phyloP scores from a whole-genome alignment of 495 filamentous ascomycete species.

The Pyrenula aspistea region DNA sequence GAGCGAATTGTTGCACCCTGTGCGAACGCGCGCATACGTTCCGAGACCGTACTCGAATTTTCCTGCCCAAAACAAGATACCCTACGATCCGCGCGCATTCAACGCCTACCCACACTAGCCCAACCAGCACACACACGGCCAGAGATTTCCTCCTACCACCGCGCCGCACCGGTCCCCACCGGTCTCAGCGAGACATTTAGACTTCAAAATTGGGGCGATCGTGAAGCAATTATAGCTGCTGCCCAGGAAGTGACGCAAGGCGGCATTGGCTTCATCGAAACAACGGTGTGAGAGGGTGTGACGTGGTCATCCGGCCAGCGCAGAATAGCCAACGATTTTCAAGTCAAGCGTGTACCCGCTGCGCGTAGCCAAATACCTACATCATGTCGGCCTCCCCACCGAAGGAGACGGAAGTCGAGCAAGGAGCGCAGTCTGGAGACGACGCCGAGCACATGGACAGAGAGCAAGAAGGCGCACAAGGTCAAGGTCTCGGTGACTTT shows the following conservation, averaged over 20 bases:
- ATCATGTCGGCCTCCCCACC: slow-evolving; percentile 94
- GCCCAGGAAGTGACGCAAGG: slow-evolving; percentile 1
- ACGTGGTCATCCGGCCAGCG: slow-evolving; percentile 36
- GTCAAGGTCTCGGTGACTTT: slow-evolving; percentile 67
- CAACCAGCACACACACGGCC: background rate
- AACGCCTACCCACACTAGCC: background rate
- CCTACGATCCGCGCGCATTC: background rate
- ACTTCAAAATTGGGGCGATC: background rate
- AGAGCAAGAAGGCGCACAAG: slow-evolving; percentile 50
- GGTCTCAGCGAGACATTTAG: background rate
- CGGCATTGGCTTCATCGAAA: background rate
- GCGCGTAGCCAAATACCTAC: slow-evolving; percentile 24
- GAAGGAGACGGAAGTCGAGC: slow-evolving; percentile 70
- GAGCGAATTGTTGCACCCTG: background rate
- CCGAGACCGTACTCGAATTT: background rate
- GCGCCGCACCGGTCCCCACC: background rate
- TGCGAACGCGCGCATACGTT: background rate
- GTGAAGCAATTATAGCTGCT: slow-evolving; percentile 1
- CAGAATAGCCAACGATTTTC: slow-evolving; percentile 20
- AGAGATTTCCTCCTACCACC: background rate
- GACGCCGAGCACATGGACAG: slow-evolving; percentile 66
- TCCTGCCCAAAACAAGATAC: background rate
- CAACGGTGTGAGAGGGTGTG: slow-evolving; percentile 12
- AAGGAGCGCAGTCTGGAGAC: slow-evolving; percentile 85
- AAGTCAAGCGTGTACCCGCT: slow-evolving; percentile 14